Evolutionary conservation across 192 early-diverging fungal species (phyloP), one percentile per base, ranked within the genome.

Genomic region (Umbelopsis isabellina): DNA sequence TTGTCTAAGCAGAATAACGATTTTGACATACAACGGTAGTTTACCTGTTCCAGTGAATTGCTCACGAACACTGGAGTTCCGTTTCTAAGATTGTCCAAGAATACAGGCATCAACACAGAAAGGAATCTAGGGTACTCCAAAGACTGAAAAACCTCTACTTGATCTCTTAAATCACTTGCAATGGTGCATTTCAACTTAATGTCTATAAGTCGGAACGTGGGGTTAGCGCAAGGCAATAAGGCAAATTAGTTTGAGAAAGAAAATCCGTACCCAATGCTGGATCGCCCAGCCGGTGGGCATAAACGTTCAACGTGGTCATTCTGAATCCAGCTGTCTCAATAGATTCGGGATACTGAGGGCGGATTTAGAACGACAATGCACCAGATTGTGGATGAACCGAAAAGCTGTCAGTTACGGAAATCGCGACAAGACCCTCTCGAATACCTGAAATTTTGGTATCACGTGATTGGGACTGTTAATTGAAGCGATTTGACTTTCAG

Each of bases 141-240:
- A 2, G 91, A 85, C 78, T 97, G 97, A 66, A 93, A 91, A 37
- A 92, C 83, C 76, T 99, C 97, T 2, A 97, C 91, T 27, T 92
- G 92, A 71, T 99, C 95, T 71, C 93, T 82, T 4, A 99, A 83
- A 73, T 97, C 95, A 53, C 81, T 88, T 2, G 91, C 92, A 69
- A 95, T 93, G 23, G 88, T 90, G 46, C 91, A 78, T 75, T 96
- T 96, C 35, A 93, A 83, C 44, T 52, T 55, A 44, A 46, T 71
- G 50, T 71, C 50, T 55, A 16, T 25, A 45, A 20, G 27, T 49
- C 15, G 49, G 3, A 53, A 70, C 3, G 20, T 25, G 22, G 10
- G 68, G 30, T 48, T 48, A 30, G 49, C 20, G 21, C 23, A 30
- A 18, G 16, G 37, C 37, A n/a, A 48, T 1, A 11, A 27, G 18